These are phyloP conservation scores for Sporothrix pallida DNA, from an alignment of 2,329 filamentous ascomycete species.

Conservation along the genomic window DNA sequence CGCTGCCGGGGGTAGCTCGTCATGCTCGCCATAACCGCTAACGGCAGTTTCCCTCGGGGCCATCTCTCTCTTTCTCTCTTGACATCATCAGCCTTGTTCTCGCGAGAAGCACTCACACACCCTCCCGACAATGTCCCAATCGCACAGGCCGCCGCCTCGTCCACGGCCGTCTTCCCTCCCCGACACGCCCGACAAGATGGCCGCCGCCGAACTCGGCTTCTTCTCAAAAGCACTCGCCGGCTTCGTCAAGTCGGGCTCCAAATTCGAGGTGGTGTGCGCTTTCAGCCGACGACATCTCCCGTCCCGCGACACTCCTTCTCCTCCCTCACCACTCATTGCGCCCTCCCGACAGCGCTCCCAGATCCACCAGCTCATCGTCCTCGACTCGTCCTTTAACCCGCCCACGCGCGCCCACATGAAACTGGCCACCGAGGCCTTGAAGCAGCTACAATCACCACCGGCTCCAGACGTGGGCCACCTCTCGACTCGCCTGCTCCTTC, in stretches of 20 bases:
- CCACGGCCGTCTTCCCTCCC: background rate
- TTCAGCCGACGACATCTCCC: slow-evolving; percentile 4
- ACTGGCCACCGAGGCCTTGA: slow-evolving; percentile 60
- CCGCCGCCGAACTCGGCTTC: slow-evolving; percentile 43
- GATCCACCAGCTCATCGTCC: slow-evolving; percentile 54
- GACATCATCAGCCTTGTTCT: background rate
- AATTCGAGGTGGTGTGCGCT: slow-evolving; percentile 53
- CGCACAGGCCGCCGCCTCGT: too few relatives aligned
- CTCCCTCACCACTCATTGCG: slow-evolving; percentile 30
- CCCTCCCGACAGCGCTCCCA: slow-evolving; percentile 21
- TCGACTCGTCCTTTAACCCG: slow-evolving; percentile 73
- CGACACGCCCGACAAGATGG: slow-evolving; percentile 23
- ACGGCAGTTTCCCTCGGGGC: background rate
- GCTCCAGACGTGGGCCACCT: slow-evolving; percentile 24
- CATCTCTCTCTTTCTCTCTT: background rate
- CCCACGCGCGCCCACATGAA: slow-evolving; percentile 65
- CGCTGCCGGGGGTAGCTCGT: background rate
- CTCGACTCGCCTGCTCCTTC: slow-evolving; percentile 56
- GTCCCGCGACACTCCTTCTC: slow-evolving; percentile 38
- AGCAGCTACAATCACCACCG: too few relatives aligned
- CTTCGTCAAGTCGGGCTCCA: slow-evolving; percentile 52
- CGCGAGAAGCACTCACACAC: too few relatives aligned
- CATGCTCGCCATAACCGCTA: background rate
- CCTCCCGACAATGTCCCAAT: too few relatives aligned
- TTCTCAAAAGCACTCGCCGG: slow-evolving; percentile 53